Conservation (phyloP, 2,329 filamentous ascomycete genomes). For the Xylaria sp. region DNA sequence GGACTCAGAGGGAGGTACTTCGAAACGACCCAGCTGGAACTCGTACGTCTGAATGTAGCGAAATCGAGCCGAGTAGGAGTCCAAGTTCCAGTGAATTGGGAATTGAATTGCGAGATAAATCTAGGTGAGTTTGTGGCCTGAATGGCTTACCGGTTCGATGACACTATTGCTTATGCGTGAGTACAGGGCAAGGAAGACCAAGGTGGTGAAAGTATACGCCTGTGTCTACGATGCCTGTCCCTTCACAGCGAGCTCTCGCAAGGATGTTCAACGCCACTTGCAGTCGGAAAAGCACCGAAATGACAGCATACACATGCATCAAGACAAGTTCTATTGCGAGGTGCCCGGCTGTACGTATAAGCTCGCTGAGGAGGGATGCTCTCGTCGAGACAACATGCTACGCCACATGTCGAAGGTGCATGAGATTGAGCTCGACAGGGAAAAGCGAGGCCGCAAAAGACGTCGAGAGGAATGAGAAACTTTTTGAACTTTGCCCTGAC, state of each 20-base stretch:
- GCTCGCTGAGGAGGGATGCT: background rate
- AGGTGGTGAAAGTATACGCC: background rate
- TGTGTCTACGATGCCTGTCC: background rate
- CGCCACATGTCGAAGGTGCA: background rate
- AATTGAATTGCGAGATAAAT: background rate
- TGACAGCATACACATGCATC: background rate
- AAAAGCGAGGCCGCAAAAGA: constrained; percentile 9
- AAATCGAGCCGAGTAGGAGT: background rate
- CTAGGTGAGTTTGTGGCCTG: background rate
- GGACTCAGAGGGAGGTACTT: too few species aligned
- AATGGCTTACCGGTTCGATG: background rate
- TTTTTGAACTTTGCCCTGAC: too few species aligned
- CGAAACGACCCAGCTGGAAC: too few species aligned
- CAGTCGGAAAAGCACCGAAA: constrained; percentile 5
- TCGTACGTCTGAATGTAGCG: background rate
- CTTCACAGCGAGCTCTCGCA: background rate
- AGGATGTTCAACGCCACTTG: background rate
- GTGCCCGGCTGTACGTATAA: background rate
- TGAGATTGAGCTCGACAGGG: background rate
- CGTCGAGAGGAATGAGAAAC: background rate
- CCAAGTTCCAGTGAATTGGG: background rate
- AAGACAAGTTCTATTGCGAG: background rate
- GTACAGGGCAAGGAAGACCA: background rate
- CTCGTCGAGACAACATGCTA: constrained; percentile 8
- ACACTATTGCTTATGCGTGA: background rate